phyloP scores from a whole-genome alignment of 192 early-diverging fungal genomes.

The Helicostylum pulchrum region DNA sequence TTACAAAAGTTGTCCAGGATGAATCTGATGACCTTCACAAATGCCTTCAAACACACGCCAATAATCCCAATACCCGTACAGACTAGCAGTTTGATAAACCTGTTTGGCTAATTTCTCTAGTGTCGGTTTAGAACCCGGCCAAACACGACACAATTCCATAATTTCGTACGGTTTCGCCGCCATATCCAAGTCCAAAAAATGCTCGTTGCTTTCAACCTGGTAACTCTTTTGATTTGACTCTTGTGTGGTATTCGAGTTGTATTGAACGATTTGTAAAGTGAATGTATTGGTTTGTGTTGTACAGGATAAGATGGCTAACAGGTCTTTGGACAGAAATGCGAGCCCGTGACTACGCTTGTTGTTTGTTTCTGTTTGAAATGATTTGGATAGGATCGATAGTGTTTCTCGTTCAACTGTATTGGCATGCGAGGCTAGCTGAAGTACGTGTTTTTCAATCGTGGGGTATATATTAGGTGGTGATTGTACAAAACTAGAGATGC shows the following conservation, averaged over 20 bases:
- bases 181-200: not conserved
- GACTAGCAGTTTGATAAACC: constrained; percentile 16
- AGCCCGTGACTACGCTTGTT: not conserved
- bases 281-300: constrained; percentile 4
- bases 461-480: constrained; percentile 16
- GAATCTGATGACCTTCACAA: constrained; percentile 19
- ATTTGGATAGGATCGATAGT: not conserved
- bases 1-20: constrained; percentile 13
- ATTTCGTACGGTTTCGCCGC: constrained; percentile 5
- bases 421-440: constrained; percentile 8
- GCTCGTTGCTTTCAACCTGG: not conserved
- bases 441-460: constrained; percentile 21
- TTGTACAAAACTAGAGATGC: constrained; percentile 15
- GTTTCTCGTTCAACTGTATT: constrained; percentile 1
- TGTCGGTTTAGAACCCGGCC: constrained; percentile 12
- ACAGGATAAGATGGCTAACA: constrained; percentile 3
- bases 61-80: constrained; percentile 27
- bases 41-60: constrained; percentile 29
- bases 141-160: constrained; percentile 15
- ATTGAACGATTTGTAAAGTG: constrained; percentile 15
- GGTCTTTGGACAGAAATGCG: not conserved
- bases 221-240: not conserved
- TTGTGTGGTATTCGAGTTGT: not conserved
- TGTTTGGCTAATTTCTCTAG: not conserved
- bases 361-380: not conserved